Percentiles rank a stretch among this genome's conserved stretches.
These are phyloP conservation scores for Davidsoniella virescens DNA, from an alignment of 2,329 filamentous ascomycete species.

Conservation along the genomic window DNA sequence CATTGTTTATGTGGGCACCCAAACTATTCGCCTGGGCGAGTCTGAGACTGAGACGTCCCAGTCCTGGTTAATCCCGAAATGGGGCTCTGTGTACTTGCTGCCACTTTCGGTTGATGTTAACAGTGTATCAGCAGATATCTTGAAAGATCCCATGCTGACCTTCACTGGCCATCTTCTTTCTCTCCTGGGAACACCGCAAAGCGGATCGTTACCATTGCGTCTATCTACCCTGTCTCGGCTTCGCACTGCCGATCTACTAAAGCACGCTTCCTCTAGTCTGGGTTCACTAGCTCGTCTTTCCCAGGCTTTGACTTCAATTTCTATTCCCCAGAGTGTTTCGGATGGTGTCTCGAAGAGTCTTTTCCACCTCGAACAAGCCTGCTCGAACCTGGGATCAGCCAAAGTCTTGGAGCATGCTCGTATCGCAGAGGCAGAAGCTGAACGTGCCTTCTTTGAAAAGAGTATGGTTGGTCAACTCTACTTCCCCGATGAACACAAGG, in stretches of 20 bases:
- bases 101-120: constrained; percentile 23
- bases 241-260: constrained; percentile 65
- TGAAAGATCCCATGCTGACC: constrained; percentile 69
- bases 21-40: constrained; percentile 43
- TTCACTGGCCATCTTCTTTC: constrained; percentile 85
- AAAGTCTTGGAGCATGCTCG: constrained; percentile 66
- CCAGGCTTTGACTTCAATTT: constrained; percentile 70
- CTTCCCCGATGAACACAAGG: constrained; percentile 96
- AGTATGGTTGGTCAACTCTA: constrained; percentile 98
- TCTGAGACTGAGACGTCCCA: constrained; percentile 28
- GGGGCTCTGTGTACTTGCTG: constrained; percentile 59
- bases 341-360: constrained; percentile 72
- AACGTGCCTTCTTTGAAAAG: constrained; percentile 94
- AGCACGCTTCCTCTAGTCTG: constrained; percentile 82
- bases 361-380: constrained; percentile 59
- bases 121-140: constrained; percentile 44
- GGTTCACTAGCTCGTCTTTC: constrained; percentile 83
- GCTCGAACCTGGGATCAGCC: constrained; percentile 47
- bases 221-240: constrained; percentile 75
- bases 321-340: constrained; percentile 75
- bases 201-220: constrained; percentile 69
- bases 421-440: constrained; percentile 73
- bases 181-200: constrained; percentile 68
- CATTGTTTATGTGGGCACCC: constrained; percentile 72
- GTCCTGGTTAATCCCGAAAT: constrained; percentile 87